phyloP scores from a whole-genome alignment of 352 stramenopile species.

The Phytophthora rubi region DNA sequence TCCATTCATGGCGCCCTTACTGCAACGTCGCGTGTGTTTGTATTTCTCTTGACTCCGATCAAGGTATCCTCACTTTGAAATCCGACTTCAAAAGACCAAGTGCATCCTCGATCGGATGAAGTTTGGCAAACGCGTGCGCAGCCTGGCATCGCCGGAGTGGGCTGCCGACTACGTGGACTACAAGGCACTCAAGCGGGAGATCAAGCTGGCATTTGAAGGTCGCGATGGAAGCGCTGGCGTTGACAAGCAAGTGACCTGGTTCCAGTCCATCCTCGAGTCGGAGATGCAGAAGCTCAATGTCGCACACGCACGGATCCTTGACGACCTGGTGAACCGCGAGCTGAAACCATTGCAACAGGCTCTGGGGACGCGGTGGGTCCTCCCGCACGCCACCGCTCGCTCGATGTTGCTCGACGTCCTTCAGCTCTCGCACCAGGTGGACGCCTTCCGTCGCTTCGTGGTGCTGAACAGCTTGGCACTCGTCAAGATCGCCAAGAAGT shows the following conservation, averaged over 20 bases:
- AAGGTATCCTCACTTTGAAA: conserved; percentile 25
- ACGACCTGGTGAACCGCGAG: conserved; percentile 50
- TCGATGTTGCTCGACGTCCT: conserved; percentile 62
- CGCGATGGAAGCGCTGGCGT: conserved; percentile 2
- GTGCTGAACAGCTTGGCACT: conserved; percentile 81
- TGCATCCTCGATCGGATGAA: conserved; percentile 53
- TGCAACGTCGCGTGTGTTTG: conserved; percentile 9
- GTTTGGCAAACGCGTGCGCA: conserved; percentile 85
- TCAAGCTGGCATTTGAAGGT: conserved; percentile 45
- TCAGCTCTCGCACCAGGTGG: conserved; percentile 66
- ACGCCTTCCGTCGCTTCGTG: conserved; percentile 80
- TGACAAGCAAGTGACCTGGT: conserved; percentile 21
- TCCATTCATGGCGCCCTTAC: conserved; percentile 7
- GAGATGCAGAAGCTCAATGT: conserved; percentile 74
- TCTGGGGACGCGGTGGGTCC: conserved; percentile 67
- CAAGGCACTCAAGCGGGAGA: conserved; percentile 77
- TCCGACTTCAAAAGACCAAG: conserved; percentile 14
- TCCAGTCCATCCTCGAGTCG: conserved; percentile 40
- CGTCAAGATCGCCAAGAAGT: conserved; percentile 88
- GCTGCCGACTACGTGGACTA: conserved; percentile 80
- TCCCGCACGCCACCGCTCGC: conserved; percentile 57
- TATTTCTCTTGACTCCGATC: background rate
- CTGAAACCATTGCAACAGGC: conserved; percentile 44
- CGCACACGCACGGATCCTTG: conserved; percentile 59
- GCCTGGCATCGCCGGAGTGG: conserved; percentile 65